phyloP scores from a whole-genome alignment of 768 basidiomycete species.

The Sistotremastrum niveocremeum region DNA sequence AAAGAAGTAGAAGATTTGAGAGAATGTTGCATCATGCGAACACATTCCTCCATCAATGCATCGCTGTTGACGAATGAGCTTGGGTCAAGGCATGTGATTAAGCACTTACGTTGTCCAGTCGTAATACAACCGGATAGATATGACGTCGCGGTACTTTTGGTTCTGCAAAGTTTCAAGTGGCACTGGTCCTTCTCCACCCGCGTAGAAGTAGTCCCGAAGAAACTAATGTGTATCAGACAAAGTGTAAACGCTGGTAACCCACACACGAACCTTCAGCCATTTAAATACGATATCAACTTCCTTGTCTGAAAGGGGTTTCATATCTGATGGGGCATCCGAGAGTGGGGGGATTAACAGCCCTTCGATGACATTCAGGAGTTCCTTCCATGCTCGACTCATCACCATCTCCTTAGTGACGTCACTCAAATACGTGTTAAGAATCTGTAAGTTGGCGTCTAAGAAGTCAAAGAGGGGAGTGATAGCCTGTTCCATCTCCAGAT shows the following conservation, averaged over 20 bases:
- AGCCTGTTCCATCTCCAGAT: slow-evolving; percentile 88
- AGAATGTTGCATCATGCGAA: slow-evolving; percentile 86
- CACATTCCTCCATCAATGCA: slow-evolving; percentile 86
- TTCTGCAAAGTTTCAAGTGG: slow-evolving; percentile 80
- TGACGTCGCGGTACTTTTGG: slow-evolving; percentile 84
- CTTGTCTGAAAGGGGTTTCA: slow-evolving; percentile 88
- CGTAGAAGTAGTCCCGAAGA: slow-evolving; percentile 89
- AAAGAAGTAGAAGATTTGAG: slow-evolving; percentile 60
- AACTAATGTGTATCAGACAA: slow-evolving; percentile 38
- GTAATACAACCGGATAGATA: slow-evolving; percentile 87
- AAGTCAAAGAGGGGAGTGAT: slow-evolving; percentile 91
- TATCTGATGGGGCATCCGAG: slow-evolving; percentile 70
- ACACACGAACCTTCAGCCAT: slow-evolving; percentile 73
- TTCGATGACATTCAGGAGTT: slow-evolving; percentile 77
- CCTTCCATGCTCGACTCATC: slow-evolving; percentile 93
- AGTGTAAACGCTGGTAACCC: not conserved
- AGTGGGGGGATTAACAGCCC: slow-evolving; percentile 82
- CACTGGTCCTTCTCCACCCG: slow-evolving; percentile 83
- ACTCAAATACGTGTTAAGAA: slow-evolving; percentile 78
- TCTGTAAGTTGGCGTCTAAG: slow-evolving; percentile 86
- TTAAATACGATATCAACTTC: slow-evolving; percentile 99
- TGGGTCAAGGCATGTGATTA: slow-evolving; percentile 1
- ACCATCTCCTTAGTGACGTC: slow-evolving; percentile 81
- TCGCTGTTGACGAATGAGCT: slow-evolving; percentile 32
- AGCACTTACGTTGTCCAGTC: slow-evolving; percentile 79